Percentiles rank a stretch among this genome's conserved stretches.
Conservation (phyloP, 139 green algal species). For the Zygnema circumcarinatum region DNA sequence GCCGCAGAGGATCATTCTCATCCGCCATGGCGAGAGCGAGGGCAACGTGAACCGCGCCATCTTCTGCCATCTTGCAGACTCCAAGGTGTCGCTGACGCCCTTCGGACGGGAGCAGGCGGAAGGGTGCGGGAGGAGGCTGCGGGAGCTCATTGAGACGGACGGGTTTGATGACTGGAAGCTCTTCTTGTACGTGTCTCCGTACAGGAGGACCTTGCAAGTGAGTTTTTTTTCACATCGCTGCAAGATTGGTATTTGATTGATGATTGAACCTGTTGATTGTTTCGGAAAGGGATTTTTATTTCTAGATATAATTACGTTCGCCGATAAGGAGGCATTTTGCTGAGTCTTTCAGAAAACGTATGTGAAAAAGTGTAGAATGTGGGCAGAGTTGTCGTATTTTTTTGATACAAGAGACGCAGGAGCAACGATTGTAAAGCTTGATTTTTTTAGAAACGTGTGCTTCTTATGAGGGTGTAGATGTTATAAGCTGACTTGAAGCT, state of each 20-base stretch:
- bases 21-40: slow-evolving; percentile 64
- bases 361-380: too few species aligned
- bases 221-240: too few species aligned
- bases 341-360: too few species aligned
- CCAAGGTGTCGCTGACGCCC: slow-evolving; percentile 48
- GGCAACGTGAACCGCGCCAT: slow-evolving; percentile 38
- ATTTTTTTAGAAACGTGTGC: too few species aligned
- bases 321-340: neutral
- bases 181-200: slow-evolving; percentile 62
- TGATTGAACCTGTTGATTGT: too few species aligned
- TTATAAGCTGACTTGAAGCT: too few species aligned
- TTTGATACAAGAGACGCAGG: too few species aligned
- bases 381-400: too few species aligned
- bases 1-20: slow-evolving; percentile 61
- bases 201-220: slow-evolving; percentile 45
- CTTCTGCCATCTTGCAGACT: slow-evolving; percentile 57
- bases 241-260: too few species aligned
- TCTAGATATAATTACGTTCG: neutral
- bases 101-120: slow-evolving; percentile 38
- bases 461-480: too few species aligned
- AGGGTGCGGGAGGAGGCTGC: slow-evolving; percentile 14
- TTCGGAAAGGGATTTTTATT: too few species aligned
- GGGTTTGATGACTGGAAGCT: slow-evolving; percentile 31
- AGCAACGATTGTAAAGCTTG: too few species aligned
- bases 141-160: slow-evolving; percentile 36